A percentile compares a stretch with the other conserved stretches of the same genome.
These are phyloP conservation scores for Kluyveromyces dobzhanskii DNA, from an alignment of 805 yeast genomes.

Conservation along the genomic window DNA sequence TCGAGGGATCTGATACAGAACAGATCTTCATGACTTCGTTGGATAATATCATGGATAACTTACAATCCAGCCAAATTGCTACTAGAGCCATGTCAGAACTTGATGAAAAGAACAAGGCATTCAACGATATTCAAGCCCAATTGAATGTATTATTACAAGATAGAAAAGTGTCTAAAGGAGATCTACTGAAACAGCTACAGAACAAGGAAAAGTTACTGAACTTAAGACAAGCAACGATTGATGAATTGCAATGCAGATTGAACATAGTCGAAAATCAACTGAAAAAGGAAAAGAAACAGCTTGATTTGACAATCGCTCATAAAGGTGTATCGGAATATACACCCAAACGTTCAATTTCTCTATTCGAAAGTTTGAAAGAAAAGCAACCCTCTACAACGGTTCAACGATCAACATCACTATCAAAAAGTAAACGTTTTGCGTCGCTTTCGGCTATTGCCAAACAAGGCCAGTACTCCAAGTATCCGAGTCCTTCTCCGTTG, in stretches of 20 bases:
- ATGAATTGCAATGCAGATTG: constrained; percentile 49
- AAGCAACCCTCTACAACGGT: background rate
- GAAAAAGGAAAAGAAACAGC: constrained; percentile 16
- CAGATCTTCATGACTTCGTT: constrained; percentile 71
- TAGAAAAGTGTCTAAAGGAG: constrained; percentile 52
- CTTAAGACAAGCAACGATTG: constrained; percentile 50
- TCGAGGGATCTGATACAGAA: constrained; percentile 39
- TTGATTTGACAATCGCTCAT: constrained; percentile 16
- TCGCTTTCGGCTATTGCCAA: constrained; percentile 15
- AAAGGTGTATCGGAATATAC: constrained; percentile 7
- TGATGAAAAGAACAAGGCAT: constrained; percentile 38
- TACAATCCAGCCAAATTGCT: constrained; percentile 83
- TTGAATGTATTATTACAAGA: constrained; percentile 55
- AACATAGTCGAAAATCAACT: constrained; percentile 50
- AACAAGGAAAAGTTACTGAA: constrained; percentile 54
- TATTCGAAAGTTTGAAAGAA: constrained; percentile 13
- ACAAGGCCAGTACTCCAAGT: background rate
- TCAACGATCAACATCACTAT: constrained; percentile 1
- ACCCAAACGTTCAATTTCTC: constrained; percentile 8
- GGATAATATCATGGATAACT: constrained; percentile 57
- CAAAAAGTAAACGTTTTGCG: constrained; percentile 17
- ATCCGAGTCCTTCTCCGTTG: background rate
- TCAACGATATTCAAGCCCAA: constrained; percentile 47
- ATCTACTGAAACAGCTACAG: constrained; percentile 49
- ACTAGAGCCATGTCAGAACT: constrained; percentile 59